phyloP scores from a whole-genome alignment of 2,329 filamentous ascomycete species.

The Penicillium sp. region DNA sequence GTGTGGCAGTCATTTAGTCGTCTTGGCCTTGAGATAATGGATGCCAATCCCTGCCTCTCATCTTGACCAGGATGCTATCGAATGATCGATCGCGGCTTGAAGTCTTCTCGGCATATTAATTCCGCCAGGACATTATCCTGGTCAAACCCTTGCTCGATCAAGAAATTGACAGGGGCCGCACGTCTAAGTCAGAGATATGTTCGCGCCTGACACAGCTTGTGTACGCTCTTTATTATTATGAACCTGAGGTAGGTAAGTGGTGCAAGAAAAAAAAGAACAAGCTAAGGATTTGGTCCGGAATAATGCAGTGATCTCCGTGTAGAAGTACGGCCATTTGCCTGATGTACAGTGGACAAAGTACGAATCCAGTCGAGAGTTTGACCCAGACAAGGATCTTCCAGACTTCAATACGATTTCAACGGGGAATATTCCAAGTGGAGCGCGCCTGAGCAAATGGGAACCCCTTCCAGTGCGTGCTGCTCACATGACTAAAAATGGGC shows the following conservation, averaged over 20 bases:
- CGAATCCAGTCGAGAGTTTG: neutral
- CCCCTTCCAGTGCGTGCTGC: conserved; percentile 1
- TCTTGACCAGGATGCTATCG: neutral
- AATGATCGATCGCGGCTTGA: neutral
- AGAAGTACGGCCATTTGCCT: conserved; percentile 5
- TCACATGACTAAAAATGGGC: conserved; percentile 17
- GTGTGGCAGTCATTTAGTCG: neutral
- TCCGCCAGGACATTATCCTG: neutral
- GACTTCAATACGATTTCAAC: neutral
- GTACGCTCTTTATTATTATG: neutral
- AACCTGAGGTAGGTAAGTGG: neutral
- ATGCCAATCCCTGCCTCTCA: neutral
- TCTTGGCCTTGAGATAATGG: neutral
- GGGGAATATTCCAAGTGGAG: conserved; percentile 10
- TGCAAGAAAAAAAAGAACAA: neutral
- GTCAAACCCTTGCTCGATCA: conserved; percentile 10
- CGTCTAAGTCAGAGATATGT: conserved; percentile 2
- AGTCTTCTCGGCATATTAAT: neutral
- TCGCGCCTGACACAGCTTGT: neutral
- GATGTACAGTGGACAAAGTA: neutral
- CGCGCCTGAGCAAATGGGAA: conserved; percentile 1
- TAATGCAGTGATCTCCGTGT: neutral
- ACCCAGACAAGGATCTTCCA: conserved; percentile 1
- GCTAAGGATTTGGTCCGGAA: neutral
- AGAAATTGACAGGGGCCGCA: conserved; percentile 11